Conservation (phyloP, 306 rosid species). For the Cajanus cajan region DNA sequence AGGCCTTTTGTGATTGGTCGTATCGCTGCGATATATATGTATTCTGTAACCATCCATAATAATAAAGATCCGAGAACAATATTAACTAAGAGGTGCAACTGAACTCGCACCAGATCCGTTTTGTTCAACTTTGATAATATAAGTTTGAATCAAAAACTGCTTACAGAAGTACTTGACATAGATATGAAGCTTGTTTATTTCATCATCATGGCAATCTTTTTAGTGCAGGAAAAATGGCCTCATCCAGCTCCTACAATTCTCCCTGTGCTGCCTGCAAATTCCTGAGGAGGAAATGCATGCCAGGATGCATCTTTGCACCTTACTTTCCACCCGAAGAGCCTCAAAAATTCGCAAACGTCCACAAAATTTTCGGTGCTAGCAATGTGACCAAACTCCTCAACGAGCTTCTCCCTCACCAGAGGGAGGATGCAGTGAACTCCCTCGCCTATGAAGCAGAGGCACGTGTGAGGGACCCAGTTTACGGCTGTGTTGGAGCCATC, state of each 20-base stretch:
- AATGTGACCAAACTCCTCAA: constrained; percentile 95
- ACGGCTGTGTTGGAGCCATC: constrained; percentile 96
- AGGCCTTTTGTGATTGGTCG: constrained; percentile 9
- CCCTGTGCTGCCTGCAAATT: constrained; percentile 99
- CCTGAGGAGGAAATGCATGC: constrained; percentile 89
- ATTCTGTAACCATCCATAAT: background rate
- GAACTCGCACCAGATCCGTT: constrained; percentile 22
- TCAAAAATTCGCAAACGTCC: constrained; percentile 89
- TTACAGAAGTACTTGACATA: constrained; percentile 15
- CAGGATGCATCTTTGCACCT: constrained; percentile 95
- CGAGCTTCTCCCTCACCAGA: constrained; percentile 87
- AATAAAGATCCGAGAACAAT: background rate
- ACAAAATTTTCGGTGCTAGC: constrained; percentile 97
- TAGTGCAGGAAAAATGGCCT: constrained; percentile 52
- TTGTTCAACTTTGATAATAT: background rate
- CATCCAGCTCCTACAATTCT: constrained; percentile 75
- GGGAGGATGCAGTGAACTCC: constrained; percentile 96
- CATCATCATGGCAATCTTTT: background rate
- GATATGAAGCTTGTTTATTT: background rate
- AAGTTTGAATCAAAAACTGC: constrained; percentile 14
- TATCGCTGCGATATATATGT: background rate
- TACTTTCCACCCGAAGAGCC: constrained; percentile 99
- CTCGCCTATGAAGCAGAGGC: constrained; percentile 98
- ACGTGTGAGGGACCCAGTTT: constrained; percentile 87
- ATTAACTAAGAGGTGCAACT: constrained; percentile 14